Evolutionary conservation across 2,329 filamentous ascomycete genomes (phyloP), one percentile per base, ranked within the genome.

Genomic region (Hypoxylon sp.): DNA sequence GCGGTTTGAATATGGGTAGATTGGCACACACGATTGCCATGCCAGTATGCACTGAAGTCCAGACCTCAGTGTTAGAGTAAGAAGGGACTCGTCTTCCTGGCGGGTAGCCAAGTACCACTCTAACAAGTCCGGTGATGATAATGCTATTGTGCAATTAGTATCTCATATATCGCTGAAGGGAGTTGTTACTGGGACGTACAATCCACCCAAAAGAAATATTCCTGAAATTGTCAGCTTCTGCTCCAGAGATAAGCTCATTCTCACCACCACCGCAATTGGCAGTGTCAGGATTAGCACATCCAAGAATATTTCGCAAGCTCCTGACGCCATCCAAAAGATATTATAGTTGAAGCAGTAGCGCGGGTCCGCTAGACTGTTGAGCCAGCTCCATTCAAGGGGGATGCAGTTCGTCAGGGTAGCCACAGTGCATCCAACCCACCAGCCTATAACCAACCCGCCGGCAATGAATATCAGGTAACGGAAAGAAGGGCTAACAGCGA

Each of bases 401-500:
- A 70, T 64, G 60, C 74, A 77, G 16, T 69, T 73, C 32, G 62
- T 61, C 2, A 74, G 51, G 0, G 60, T 59, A 9, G 73, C 71
- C 1, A 74, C 39, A 0, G 71, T 73, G n/a, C 63, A 70, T 0
- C 66, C 68, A 6, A 72, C 21, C 72, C 71, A 75, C 55, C 68
- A 75, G 1, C 48, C 55, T 6, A 70, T 14, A 2, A 74, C 69
- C n/a, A 73, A 34, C 2, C 25, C 55, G 25, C 59, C 47, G 0
- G 66, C 34, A 5, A 67, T n/a, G 12, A 61, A 66, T 0, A 76
- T 59, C 43, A 73, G 71, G 5, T 61, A 59, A 8, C 74, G 72
- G 32, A 77, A 77, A 3, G 63, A 41, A 0, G 30, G 19, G 41
- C 62, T 71, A n/a, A 72, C 51, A 27, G 64, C 62, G 55, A 78